Evolutionary conservation across 164 flowering plant species (phyloP).

Genomic region (Paratinospora sagittata): DNA sequence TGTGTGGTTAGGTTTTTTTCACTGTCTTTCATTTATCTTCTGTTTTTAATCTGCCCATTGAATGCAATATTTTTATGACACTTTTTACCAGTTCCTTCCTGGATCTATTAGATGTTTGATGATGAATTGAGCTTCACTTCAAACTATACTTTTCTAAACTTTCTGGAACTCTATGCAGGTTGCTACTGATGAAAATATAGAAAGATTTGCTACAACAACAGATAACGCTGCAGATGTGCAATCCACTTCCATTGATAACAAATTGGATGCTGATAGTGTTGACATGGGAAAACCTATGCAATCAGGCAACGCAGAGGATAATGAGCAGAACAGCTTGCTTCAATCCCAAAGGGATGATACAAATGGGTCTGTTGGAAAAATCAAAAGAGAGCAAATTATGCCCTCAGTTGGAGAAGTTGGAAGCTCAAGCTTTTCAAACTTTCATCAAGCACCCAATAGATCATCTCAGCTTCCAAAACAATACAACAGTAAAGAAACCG

Average conservation of each 20-base stretch:
- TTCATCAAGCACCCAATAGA: slow-evolving; percentile 27
- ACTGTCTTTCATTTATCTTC: no score
- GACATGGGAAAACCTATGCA: slow-evolving; percentile 33
- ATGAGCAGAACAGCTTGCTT: slow-evolving; percentile 25
- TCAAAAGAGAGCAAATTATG: slow-evolving; percentile 46
- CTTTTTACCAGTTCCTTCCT: not conserved
- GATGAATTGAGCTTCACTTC: not conserved
- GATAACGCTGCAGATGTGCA: slow-evolving; percentile 24
- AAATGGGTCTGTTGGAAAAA: slow-evolving; percentile 27
- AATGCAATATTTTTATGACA: not conserved
- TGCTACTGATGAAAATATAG: slow-evolving; percentile 33
- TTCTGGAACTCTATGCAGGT: slow-evolving; percentile 30
- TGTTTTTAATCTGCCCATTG: no score
- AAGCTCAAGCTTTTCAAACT: slow-evolving; percentile 26
- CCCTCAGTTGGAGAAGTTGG: slow-evolving; percentile 35
- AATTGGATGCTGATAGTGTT: slow-evolving; percentile 25
- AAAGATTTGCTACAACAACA: slow-evolving; percentile 26
- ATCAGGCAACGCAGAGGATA: slow-evolving; percentile 24
- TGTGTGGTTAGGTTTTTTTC: no score
- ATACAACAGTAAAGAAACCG: no score
- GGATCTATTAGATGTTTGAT: not conserved
- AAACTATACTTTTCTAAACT: not conserved
- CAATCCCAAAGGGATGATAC: slow-evolving; percentile 26
- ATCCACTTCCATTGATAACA: slow-evolving; percentile 26
- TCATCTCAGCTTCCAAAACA: slow-evolving; percentile 33